Base-by-base conservation (phyloP, 441 rosid species). In the Populus hybrid region DNA sequence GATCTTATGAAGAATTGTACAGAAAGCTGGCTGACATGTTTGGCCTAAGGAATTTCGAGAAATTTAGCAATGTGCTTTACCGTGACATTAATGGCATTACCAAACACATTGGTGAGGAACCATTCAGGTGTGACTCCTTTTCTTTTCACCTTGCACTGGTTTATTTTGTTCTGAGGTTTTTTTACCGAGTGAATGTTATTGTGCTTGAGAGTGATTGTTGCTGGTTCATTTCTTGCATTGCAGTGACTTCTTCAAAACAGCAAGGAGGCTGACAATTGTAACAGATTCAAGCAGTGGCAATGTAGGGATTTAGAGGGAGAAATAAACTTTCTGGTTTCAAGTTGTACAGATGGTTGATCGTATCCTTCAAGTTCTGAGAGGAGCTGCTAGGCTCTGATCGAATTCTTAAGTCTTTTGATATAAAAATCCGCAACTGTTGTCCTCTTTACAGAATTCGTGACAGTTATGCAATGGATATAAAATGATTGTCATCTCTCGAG, bases 21-120 rank as follows among this genome's bases (percentile, higher is more conserved):
- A 76, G 79, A 71, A 91, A 89, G 84, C 78, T 91, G 20, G 87
- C 90, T 0, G 83, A 86, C 73, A 91, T 89, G 90, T 88, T 89
- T 24, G 88, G 84, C 18, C 70, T 87, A 8, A 86, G 83, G 70
- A 86, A 82, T 75, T 77, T 81, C 0, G 86, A 83, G 82, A 82
- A 85, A 35, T 70, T 82, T 24, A 83, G 75, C 82, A 85, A 84
- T 26, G 76, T 87, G 69, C 88, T 86, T 61, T 91, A 86, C 77
- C 85, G 83, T 6, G 92, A 91, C 72, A 24, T 65, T 28, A 73
- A 74, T 0, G 95, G 95, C 18, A 73, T 82, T 54, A 86, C 86
- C 70, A 91, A 85, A 78, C 87, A 84, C 67, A 79, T 89, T 0
- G 91, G 92, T 6, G 89, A 81, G 4, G 90, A 91, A 65, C 85